A percentile compares a stretch with the other conserved stretches of the same genome.
phyloP scores from a whole-genome alignment of 805 yeast genomes.

The Monosporozyma solicola region DNA sequence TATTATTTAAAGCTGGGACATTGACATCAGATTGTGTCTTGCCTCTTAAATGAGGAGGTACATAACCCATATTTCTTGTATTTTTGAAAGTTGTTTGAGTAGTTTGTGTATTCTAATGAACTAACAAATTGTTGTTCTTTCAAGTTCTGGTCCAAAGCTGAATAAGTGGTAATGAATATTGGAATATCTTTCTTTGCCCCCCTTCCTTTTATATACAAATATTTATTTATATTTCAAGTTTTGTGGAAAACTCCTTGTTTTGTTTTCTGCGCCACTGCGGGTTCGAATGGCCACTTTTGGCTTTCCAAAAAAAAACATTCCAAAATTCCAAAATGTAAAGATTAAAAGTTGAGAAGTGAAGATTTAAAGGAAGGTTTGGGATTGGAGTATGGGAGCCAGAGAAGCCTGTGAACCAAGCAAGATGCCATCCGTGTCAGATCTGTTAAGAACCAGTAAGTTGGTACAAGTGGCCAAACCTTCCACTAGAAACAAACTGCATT shows the following conservation, averaged over 20 bases:
- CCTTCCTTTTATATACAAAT: neutral
- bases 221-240: neutral
- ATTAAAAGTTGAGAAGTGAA: neutral
- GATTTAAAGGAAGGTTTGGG: neutral
- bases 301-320: neutral
- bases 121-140: conserved; percentile 9
- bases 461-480: conserved; percentile 26
- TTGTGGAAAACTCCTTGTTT: neutral
- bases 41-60: conserved; percentile 41
- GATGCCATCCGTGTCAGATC: conserved; percentile 1
- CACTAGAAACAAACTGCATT: neutral
- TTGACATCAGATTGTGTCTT: neutral
- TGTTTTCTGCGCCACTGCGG: neutral
- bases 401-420: neutral
- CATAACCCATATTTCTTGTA: conserved; percentile 26
- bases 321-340: neutral
- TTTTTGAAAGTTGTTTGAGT: conserved; percentile 2
- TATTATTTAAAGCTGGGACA: neutral
- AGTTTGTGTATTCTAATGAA: neutral
- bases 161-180: neutral
- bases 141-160: too few relatives aligned
- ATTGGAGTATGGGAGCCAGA: neutral
- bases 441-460: conserved; percentile 22
- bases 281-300: neutral
- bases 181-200: conserved; percentile 19